Conservation (phyloP, 345 rosid genomes). For the Conringia planisiliqua region DNA sequence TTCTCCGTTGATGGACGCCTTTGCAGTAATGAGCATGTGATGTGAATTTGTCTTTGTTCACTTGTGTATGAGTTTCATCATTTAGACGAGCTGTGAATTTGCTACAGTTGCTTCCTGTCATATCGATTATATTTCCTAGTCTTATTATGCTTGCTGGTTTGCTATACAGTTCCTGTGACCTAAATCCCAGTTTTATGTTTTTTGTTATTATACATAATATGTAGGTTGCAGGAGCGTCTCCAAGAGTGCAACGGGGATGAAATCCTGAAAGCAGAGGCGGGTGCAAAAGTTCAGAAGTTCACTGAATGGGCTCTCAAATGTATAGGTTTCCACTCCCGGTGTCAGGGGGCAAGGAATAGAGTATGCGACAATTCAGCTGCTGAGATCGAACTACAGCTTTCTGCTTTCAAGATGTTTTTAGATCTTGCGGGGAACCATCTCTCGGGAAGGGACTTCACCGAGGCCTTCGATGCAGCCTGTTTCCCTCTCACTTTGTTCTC, state of each 20-base stretch:
- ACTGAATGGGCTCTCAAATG: slow-evolving; percentile 97
- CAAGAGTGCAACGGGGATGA: slow-evolving; percentile 92
- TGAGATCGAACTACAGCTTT: slow-evolving; percentile 82
- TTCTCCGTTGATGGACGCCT: background rate
- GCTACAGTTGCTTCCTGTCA: background rate
- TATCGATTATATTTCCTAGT: no score
- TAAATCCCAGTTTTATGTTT: background rate
- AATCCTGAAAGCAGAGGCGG: slow-evolving; percentile 89
- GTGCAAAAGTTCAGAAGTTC: slow-evolving; percentile 90
- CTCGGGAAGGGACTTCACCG: slow-evolving; percentile 92
- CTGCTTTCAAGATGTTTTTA: slow-evolving; percentile 87
- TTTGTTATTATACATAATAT: background rate
- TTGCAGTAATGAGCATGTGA: background rate
- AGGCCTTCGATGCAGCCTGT: slow-evolving; percentile 99
- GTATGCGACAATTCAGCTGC: slow-evolving; percentile 65
- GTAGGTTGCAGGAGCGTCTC: slow-evolving; percentile 92
- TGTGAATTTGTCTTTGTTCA: background rate
- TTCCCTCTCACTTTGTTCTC: slow-evolving; percentile 93
- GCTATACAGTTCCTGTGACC: background rate
- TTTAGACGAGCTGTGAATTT: background rate
- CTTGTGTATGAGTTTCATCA: background rate
- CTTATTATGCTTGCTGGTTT: no score
- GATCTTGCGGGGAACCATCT: slow-evolving; percentile 86
- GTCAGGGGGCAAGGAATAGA: slow-evolving; percentile 63
- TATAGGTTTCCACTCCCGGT: slow-evolving; percentile 88